Percentiles rank a stretch among this genome's conserved stretches.
These are phyloP conservation scores for Boletus tylopilopsis DNA, from an alignment of 768 basidiomycete species.

Conservation along the genomic window DNA sequence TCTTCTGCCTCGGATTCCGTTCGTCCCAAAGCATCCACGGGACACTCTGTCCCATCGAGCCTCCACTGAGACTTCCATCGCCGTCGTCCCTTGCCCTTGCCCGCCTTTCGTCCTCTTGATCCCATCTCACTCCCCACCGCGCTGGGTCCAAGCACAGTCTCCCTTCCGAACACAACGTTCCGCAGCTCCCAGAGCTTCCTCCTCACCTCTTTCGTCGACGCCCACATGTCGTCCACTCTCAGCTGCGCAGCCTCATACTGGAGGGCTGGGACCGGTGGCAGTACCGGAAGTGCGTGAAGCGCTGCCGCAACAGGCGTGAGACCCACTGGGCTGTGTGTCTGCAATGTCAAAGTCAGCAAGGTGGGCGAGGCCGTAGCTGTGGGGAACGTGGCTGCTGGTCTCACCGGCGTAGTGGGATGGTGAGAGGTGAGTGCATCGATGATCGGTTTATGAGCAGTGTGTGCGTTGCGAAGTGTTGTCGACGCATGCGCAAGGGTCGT, in stretches of 20 bases:
- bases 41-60: constrained; percentile 54
- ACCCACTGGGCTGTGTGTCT: constrained; percentile 1
- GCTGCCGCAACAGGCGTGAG: constrained; percentile 27
- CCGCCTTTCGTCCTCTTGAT: constrained; percentile 27
- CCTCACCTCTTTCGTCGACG: constrained; percentile 55
- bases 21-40: constrained; percentile 66
- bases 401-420: constrained; percentile 1
- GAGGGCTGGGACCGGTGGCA: constrained; percentile 39
- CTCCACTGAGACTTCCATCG: constrained; percentile 51
- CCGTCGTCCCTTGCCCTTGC: constrained; percentile 52
- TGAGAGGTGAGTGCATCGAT: constrained; percentile 42
- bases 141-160: constrained; percentile 39
- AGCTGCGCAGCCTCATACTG: constrained; percentile 73
- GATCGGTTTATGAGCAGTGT: constrained; percentile 47
- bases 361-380: neutral
- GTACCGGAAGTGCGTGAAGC: constrained; percentile 33
- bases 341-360: constrained; percentile 1
- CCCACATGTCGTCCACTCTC: constrained; percentile 62
- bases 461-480: constrained; percentile 53
- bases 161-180: constrained; percentile 67
- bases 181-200: constrained; percentile 62
- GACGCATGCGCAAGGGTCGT: constrained; percentile 52
- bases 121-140: constrained; percentile 51
- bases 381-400: neutral
- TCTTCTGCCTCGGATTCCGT: constrained; percentile 79